Evolutionary conservation across 2,329 filamentous ascomycete species (phyloP), one percentile per base, ranked within the genome.

Genomic region (Byssoonygena ceratinophila): DNA sequence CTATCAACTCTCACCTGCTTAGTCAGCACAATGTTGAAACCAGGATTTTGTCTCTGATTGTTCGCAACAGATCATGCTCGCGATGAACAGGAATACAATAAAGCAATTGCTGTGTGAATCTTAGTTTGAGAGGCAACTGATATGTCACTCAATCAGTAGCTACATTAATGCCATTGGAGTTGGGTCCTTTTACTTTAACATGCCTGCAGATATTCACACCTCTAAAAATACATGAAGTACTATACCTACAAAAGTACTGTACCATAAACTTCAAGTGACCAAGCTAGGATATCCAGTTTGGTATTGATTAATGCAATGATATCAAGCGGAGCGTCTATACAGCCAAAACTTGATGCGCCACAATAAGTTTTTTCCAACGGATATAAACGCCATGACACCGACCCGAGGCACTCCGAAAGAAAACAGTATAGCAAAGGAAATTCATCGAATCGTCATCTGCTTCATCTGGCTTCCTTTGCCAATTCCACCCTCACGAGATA

Each of bases 361-460:
- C 25, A 40, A 48, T 34, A 50, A 41, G 46, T 37, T 36, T n/a
- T n/a, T n/a, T n/a, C n/a, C n/a, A 31, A 12, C 18, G 20, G 9
- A 32, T 18, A 18, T 18, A 18, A 37, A 37, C 34, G 4, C 41
- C 40, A 25, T 25, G 20, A 12, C 41, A 46, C 11, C 11, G 31
- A 34, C 4, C 31, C 5, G 27, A 11, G 11, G 27, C 5, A 31
- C 27, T 31, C 11, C 5, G 27, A 31, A 31, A 31, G 5, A 11
- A 34, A 14, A n/a, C 14, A 39, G 20, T 39, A 11, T 11, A 20
- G 8, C 16, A 22, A 40, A 23, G 2, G 31, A 16, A 16, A 22
- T n/a, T 43, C 81, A 92, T 66, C 87, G 83, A 67, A 91, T 91
- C 43, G 90, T 96, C 85, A 95, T 94, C 71, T 91, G 87, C 82